Base-by-base conservation (phyloP, 441 rosid genomes). In the Pelargonium citronellum region DNA sequence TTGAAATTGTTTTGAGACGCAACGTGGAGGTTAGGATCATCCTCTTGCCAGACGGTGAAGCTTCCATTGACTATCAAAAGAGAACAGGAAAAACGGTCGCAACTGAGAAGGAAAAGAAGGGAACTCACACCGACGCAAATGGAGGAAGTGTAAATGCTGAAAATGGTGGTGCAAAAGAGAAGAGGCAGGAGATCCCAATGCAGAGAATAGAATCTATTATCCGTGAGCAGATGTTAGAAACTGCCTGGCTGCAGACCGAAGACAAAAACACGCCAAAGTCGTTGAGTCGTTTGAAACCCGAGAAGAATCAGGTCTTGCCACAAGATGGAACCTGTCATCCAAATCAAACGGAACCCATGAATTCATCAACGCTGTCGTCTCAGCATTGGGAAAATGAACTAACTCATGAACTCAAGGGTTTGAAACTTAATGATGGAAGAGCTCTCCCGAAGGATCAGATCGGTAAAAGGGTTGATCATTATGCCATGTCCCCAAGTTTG, bases 151-250 rank as follows among this genome's bases (percentile, higher is more conserved):
- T 78, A 13, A 81, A 81, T 17, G 24, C 61, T 62, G 87, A 83
- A 75, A 69, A 57, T 69, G 66, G 75, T 69, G 75, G 62, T 58
- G 75, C 78, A 64, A 80, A 76, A 77, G 89, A 83, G 71, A 74
- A 79, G 72, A 82, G 71, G 74, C 81, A 75, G 72, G 89, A 81
- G 72, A 68, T 86, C 62, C 97, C 96, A 11, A 85, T 82, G 92
- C 96, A 87, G 79, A 87, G 97, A 77, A 85, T 90, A 75, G 99
- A 95, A 85, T 90, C 99, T 27, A 95, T 91, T 53, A 95, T 95
- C 74, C 83, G 87, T 37, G 99, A 95, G 81, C 97, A 95, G 79
- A 86, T 87, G 80, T 80, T 95, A 76, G 97, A 95, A 81, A 90
- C 95, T 22, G 99, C 97, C 9, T 91, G 97, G 99, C 79, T 95